Evolutionary conservation across 1,139 yeast species (phyloP), one percentile per base, ranked within the genome.

Genomic region (Groenewaldozyma auringiensis): DNA sequence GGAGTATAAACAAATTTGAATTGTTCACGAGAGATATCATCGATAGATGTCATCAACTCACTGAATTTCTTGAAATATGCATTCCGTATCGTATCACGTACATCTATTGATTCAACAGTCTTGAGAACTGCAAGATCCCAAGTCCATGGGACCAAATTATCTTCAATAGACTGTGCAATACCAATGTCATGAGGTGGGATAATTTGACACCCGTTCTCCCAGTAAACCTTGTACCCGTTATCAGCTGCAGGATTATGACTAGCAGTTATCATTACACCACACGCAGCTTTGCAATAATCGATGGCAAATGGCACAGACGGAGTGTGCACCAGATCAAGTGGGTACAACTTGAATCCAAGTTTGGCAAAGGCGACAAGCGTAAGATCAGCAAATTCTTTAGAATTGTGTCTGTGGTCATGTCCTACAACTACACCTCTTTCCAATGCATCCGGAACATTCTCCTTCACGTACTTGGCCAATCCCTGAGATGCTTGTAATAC

Each of bases 231-330:
- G 67, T 87, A 92, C 0, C 98, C 98, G 59, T 92, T 92, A 61
- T 89, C 97, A 52, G 73, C 71, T 13, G 92, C 94, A 0, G 97
- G 97, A 59, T 92, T 92, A 64, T 92, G 98, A 45, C 95, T 85
- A 0, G 98, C 97, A 0, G 98, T 92, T 41, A 92, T 79, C 97
- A 92, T 92, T 1, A 92, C 84, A 32, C 97, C 98, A 43, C 81
- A 87, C 0, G 81, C 69, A 0, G 95, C 88, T 0, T 66, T 55
- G 48, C 68, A 72, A 35, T 69, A 60, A 53, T 83, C 86, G 25
- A 92, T 82, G 0, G 85, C 79, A 65, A 84, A 89, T 1, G 98
- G 97, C 1, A 92, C 97, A 62, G 87, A 64, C 0, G 98, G 98
- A 0, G 98, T 92, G 53, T 88, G 95, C 6, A 83, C 88, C 46